Evolutionary conservation across 1,139 yeast species (phyloP), one percentile per base, ranked within the genome.

Genomic region (Debaryomycetaceae sp.): DNA sequence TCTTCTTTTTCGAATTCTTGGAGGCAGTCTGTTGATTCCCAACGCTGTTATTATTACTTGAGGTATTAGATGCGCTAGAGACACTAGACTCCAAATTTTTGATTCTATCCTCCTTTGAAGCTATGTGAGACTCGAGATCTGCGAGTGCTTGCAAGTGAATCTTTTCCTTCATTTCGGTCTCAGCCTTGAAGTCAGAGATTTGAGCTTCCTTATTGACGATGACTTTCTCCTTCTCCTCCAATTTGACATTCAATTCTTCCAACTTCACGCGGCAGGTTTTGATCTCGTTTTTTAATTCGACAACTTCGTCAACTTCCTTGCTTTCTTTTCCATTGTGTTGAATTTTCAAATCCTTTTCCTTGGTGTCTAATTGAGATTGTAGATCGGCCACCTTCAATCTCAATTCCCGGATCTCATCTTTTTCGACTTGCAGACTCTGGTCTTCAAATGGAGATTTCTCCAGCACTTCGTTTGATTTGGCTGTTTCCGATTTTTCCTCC

Each of bases 341-440:
- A 2, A 17, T 17, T 17, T 17, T 17, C 20, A 4, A 17, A 5
- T 42, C 42, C 37, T 55, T 52, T 14, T 46, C 46, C 33, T 17
- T 17, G 20, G 4, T 17, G 20, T 54, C 52, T 8, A 38, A 42
- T 27, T 45, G 46, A 27, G 57, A 43, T 41, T 58, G 20, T 17
- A 17, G 20, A 17, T 17, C 45, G 31, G 49, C 42, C 49, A 50
- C 33, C 39, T 50, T 40, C 45, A 45, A 37, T 47, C 46, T 47
- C 42, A 23, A 45, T 42, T 37, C 49, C 42, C 37, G 49, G 49
- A 37, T 11, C 64, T 43, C 37, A 62, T 63, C 45, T 27, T 47
- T 50, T 66, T 49, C 50, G 14, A 37, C 49, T 48, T 17, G 48
- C 49, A 46, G 31, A 5, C 23, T 14, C 6, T 24, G 24, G 7